Evolutionary conservation across 2,329 filamentous ascomycete genomes (phyloP).

Genomic region (Truncatella angustata): DNA sequence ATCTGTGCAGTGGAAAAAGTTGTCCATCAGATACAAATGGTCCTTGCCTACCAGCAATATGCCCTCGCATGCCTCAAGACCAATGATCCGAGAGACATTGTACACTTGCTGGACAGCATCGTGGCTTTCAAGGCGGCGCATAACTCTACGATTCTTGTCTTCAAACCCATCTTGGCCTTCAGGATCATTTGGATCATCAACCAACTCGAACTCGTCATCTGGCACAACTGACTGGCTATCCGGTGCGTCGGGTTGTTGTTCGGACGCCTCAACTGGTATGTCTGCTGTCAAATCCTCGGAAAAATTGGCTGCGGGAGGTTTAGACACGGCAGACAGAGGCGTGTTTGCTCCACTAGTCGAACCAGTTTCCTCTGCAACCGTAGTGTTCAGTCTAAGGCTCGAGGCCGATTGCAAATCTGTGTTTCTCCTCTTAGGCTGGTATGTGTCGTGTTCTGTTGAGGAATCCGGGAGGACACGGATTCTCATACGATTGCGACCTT

Average conservation of each 20-base stretch:
- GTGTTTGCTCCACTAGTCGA: slow-evolving; percentile 14
- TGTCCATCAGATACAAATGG: slow-evolving; percentile 90
- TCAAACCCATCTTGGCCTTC: slow-evolving; percentile 78
- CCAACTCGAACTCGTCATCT: slow-evolving; percentile 93
- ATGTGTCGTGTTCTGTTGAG: slow-evolving; percentile 65
- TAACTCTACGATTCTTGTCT: slow-evolving; percentile 97
- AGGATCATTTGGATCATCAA: slow-evolving; percentile 86
- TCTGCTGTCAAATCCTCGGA: slow-evolving; percentile 2
- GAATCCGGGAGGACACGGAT: slow-evolving; percentile 81
- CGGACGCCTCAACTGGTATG: slow-evolving; percentile 10
- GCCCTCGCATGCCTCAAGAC: slow-evolving; percentile 89
- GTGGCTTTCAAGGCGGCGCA: slow-evolving; percentile 86
- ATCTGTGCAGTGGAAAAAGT: slow-evolving; percentile 91
- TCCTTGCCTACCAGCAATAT: slow-evolving; percentile 91
- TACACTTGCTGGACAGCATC: slow-evolving; percentile 92
- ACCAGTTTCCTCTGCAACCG: slow-evolving; percentile 12
- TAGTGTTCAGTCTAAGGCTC: slow-evolving; percentile 30
- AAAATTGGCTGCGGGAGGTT: slow-evolving; percentile 13
- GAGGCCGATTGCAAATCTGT: slow-evolving; percentile 39
- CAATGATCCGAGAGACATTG: slow-evolving; percentile 92
- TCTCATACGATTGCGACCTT: slow-evolving; percentile 93
- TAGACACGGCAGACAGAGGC: slow-evolving; percentile 14
- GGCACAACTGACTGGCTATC: slow-evolving; percentile 37
- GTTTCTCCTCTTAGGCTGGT: slow-evolving; percentile 77
- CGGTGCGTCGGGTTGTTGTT: slow-evolving; percentile 21